phyloP scores from a whole-genome alignment of 192 early-diverging fungal genomes.

The Phycomyces nitens region DNA sequence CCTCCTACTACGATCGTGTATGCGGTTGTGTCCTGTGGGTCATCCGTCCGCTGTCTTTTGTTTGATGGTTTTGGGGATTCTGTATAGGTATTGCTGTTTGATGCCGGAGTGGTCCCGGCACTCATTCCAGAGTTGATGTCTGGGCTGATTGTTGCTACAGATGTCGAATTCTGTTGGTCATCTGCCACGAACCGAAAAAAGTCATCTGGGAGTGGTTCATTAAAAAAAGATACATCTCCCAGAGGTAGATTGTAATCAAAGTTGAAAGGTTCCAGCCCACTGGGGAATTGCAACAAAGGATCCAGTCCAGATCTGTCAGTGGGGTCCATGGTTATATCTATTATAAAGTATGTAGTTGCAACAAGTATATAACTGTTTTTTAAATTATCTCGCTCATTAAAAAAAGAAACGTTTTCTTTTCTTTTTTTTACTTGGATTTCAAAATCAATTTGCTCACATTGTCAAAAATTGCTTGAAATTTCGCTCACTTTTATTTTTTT shows the following conservation, averaged over 20 bases:
- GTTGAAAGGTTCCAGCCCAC: not conserved
- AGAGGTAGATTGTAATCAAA: conserved; percentile 11
- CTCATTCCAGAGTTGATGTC: not conserved
- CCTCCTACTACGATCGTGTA: conserved; percentile 34
- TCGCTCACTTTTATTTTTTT: too few relatives aligned
- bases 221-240: not conserved
- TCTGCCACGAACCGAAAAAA: conserved; percentile 16
- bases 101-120: not conserved
- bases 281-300: too few relatives aligned
- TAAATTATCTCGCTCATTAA: too few relatives aligned
- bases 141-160: not conserved
- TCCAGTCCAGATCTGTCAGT: too few relatives aligned
- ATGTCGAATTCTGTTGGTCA: too few relatives aligned
- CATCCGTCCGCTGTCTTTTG: not conserved
- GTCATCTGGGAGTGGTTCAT: conserved; percentile 9
- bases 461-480: too few relatives aligned
- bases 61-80: not conserved
- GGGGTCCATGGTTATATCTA: too few relatives aligned
- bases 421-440: too few relatives aligned
- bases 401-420: too few relatives aligned
- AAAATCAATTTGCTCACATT: too few relatives aligned
- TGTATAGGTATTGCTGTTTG: not conserved
- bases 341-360: too few relatives aligned
- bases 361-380: too few relatives aligned
- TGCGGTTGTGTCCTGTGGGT: conserved; percentile 21